phyloP scores from a whole-genome alignment of 306 rosid species.

The Ceratonia siliqua region DNA sequence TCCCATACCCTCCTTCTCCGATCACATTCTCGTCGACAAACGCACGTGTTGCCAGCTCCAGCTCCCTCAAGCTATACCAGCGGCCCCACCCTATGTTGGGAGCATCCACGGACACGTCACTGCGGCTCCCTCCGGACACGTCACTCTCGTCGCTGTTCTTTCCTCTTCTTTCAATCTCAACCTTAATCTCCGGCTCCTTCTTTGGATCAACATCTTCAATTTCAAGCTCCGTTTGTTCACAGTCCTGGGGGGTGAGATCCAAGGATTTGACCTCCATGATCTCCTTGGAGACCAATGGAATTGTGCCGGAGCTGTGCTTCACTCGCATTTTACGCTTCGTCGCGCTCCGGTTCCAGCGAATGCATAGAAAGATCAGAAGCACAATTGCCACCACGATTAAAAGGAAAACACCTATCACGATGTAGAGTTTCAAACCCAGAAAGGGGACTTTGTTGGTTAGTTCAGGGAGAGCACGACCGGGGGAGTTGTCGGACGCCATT shows the following conservation, averaged over 20 bases:
- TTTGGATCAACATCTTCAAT: slow-evolving; percentile 37
- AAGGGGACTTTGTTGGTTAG: slow-evolving; percentile 48
- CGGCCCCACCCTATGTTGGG: slow-evolving; percentile 94
- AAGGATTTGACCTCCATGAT: slow-evolving; percentile 62
- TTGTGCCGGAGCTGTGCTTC: slow-evolving; percentile 83
- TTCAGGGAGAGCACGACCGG: slow-evolving; percentile 39
- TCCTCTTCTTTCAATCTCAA: slow-evolving; percentile 31
- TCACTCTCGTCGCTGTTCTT: slow-evolving; percentile 45
- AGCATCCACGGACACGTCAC: slow-evolving; percentile 59
- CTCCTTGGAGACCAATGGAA: slow-evolving; percentile 83
- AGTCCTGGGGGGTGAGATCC: slow-evolving; percentile 33
- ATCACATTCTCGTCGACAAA: slow-evolving; percentile 69
- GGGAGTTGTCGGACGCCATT: slow-evolving; percentile 54
- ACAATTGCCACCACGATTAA: slow-evolving; percentile 32
- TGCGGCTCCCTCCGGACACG: slow-evolving; percentile 51
- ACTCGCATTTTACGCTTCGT: slow-evolving; percentile 64
- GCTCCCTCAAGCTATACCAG: slow-evolving; percentile 80
- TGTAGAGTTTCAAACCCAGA: slow-evolving; percentile 61
- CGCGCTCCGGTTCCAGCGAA: slow-evolving; percentile 42
- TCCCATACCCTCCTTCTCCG: slow-evolving; percentile 97
- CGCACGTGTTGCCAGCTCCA: slow-evolving; percentile 66
- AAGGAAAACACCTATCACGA: slow-evolving; percentile 44
- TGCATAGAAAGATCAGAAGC: slow-evolving; percentile 51
- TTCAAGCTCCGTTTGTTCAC: slow-evolving; percentile 36
- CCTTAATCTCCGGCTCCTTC: slow-evolving; percentile 22